These are phyloP conservation scores for Phytophthora fragariae DNA, from an alignment of 352 stramenopile species.

Conservation along the genomic window DNA sequence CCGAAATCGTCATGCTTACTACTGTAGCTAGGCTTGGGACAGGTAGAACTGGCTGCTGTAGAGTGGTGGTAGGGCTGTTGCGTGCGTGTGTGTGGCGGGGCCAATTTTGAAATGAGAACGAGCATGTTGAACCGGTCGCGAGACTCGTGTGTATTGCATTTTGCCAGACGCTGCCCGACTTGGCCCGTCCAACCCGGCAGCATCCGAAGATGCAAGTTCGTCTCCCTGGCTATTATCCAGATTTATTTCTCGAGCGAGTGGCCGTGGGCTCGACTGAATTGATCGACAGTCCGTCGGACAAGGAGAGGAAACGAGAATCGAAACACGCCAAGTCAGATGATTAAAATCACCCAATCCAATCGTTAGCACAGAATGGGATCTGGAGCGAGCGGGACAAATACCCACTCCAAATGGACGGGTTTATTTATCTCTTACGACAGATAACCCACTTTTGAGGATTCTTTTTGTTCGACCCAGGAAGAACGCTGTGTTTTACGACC, in stretches of 20 bases:
- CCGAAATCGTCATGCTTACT: constrained; percentile 31
- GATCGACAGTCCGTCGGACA: constrained; percentile 24
- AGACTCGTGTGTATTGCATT: constrained; percentile 20
- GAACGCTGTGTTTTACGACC: constrained; percentile 19
- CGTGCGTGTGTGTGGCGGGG: constrained; percentile 17
- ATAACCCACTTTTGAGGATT: background rate
- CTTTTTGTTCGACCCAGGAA: background rate
- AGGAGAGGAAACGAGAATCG: background rate
- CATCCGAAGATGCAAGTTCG: constrained; percentile 25
- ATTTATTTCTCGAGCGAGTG: constrained; percentile 36
- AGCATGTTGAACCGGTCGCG: background rate
- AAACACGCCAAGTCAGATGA: constrained; percentile 9
- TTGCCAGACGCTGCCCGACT: constrained; percentile 25
- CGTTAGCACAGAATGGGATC: background rate
- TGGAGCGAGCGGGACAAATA: background rate
- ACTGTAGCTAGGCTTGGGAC: background rate
- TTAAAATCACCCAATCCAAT: constrained; percentile 15
- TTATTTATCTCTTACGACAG: background rate
- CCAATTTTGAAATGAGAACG: constrained; percentile 27
- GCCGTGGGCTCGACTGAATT: constrained; percentile 21
- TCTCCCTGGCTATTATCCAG: constrained; percentile 36
- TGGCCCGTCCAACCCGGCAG: constrained; percentile 20
- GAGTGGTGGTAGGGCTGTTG: background rate
- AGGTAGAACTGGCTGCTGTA: constrained; percentile 1
- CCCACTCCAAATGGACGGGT: background rate